Conservation (phyloP, 108 stramenopile genomes). For the Cylindrotheca closterium region DNA sequence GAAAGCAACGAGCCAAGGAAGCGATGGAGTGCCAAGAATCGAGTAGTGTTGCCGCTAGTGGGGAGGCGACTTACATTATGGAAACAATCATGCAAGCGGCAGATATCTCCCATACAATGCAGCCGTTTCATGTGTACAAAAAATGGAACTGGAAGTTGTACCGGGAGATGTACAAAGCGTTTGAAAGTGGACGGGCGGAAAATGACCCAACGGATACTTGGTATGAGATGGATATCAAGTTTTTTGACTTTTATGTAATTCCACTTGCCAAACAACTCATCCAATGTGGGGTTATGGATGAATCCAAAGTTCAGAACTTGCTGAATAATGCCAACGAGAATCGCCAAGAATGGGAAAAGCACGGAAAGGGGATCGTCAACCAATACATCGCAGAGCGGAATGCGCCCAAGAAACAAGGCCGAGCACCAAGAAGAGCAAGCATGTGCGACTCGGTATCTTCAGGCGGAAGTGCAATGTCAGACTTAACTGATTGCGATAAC, state of each 20-base stretch:
- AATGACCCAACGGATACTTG: conserved; percentile 30
- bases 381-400: conserved; percentile 7
- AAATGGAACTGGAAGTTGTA: conserved; percentile 50
- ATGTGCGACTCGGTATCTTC: neutral
- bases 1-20: conserved; percentile 32
- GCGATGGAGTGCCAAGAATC: conserved; percentile 11
- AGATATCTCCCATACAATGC: conserved; percentile 56
- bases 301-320: conserved; percentile 15
- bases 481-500: too few relatives aligned
- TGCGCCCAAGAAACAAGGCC: too few relatives aligned
- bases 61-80: conserved; percentile 41
- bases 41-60: conserved; percentile 13
- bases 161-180: conserved; percentile 41
- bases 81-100: conserved; percentile 53
- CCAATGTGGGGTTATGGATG: conserved; percentile 39
- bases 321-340: conserved; percentile 43
- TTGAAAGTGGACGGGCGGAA: conserved; percentile 33
- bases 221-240: conserved; percentile 42
- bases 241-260: conserved; percentile 43
- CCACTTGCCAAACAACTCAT: conserved; percentile 53
- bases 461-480: too few relatives aligned
- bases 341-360: conserved; percentile 44
- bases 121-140: conserved; percentile 32
- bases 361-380: conserved; percentile 39
- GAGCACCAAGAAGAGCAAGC: neutral